Evolutionary conservation across 208 protist genomes (phyloP), one percentile per base, ranked within the genome.

Genomic region (Trypanosoma cruzi): DNA sequence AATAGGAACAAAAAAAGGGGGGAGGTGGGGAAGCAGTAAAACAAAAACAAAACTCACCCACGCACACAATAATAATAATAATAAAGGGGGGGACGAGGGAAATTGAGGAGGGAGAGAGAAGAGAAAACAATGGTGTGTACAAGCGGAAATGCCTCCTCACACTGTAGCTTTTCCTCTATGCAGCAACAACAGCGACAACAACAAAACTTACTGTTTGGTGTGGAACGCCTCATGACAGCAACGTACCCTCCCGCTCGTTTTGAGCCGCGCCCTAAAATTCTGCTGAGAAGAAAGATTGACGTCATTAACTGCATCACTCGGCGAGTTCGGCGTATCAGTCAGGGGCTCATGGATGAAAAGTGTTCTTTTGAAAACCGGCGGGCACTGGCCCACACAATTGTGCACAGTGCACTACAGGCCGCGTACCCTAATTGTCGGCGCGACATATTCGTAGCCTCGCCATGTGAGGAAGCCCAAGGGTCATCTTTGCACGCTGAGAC

Each of bases 331-430:
- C 22, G 24, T 34, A 31, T 68, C 37, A 56, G 34, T 20, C 7
- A 24, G 4, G 16, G 34, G 2, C 26, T 68, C 52, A 18, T 24
- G 13, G 24, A 5, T 32, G 26, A 34, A 18, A 48, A 16, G 1
- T 37, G 26, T 50, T 14, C 10, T 13, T 29, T 54, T 14, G 5
- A 32, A 52, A 70, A 62, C 29, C 28, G 29, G n/a, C 40, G 52
- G 10, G n/a, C 81, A 44, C 48, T 91, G 1, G 85, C 70, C 0
- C 44, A 66, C 0, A 72, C 77, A 1, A 26, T 86, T 22, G 70
- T 85, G 44, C 68, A 65, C 18, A 78, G 72, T 14, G 69, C 69
- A 13, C 61, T 88, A 14, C 46, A 64, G 44, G 58, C 50, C 10
- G 54, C 67, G 13, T 85, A 80, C 52, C 20, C 36, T 2, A 48